Evolutionary conservation across 345 rosid species (phyloP), one percentile per base, ranked within the genome.

Genomic region (Gossypium herbaceum): DNA sequence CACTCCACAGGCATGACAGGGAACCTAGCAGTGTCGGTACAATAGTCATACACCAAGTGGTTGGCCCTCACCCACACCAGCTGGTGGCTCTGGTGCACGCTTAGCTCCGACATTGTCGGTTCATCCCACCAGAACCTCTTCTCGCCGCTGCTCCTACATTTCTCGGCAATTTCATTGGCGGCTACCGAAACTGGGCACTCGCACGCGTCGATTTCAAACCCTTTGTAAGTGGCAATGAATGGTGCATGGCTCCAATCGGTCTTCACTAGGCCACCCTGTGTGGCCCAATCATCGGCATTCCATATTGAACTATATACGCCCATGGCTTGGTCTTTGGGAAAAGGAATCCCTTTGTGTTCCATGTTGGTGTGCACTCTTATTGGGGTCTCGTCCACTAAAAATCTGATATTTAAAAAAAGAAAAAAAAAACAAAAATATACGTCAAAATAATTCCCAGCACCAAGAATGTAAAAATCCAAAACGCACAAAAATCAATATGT

Each of bases 201-300:
- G 51, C 99, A 96, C 0, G 90, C 98, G 71, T 92, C 89, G 3
- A 93, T 90, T 56, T 88, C 87, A 39, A 92, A 96, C 3, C 87
- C 92, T 13, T 69, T 90, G 88, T 96, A 96, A 17, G 98, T 85
- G 19, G 98, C 92, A 43, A 93, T 48, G 71, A 96, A 96, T 3
- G 99, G 99, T 2, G 98, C 98, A 19, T 93, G 99, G 74, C 80
- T 85, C 99, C 98, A 96, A 56, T 96, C 97, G 0, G 99, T 96
- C 86, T 96, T 96, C 7, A 96, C 83, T 48, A 89, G 84, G 5
- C 99, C 99, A 34, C 99, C 99, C 71, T 89, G 98, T 0, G 99
- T 96, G 2, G 98, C 99, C 99, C 99, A 96, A 78, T 96, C 98
- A 69, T 96, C 99, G 1, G 99, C 99, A 12, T 96, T 96, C 99